Evolutionary conservation across 192 early-diverging fungal genomes (phyloP).

Genomic region (Mortierella claussenii): DNA sequence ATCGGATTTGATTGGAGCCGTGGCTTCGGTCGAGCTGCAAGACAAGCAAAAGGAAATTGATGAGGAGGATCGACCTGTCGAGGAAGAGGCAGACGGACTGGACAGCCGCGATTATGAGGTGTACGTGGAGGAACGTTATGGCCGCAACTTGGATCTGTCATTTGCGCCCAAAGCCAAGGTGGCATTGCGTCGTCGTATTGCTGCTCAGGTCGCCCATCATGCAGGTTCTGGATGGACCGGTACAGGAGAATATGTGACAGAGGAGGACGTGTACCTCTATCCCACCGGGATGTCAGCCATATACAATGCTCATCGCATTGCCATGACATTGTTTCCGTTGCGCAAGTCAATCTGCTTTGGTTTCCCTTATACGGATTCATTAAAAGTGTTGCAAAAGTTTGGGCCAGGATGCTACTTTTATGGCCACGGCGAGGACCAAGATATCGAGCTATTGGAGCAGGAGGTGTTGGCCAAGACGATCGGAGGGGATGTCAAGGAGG

Average conservation of each 20-base stretch:
- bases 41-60: neutral
- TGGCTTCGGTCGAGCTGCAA: conserved; percentile 15
- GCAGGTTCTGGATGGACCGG: conserved; percentile 51
- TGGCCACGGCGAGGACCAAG: conserved; percentile 81
- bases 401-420: conserved; percentile 89
- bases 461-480: conserved; percentile 60
- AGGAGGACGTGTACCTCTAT: conserved; percentile 89
- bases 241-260: conserved; percentile 68
- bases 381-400: conserved; percentile 97
- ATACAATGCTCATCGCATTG: conserved; percentile 82
- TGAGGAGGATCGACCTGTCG: conserved; percentile 33
- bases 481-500: conserved; percentile 58
- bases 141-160: conserved; percentile 82
- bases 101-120: conserved; percentile 63
- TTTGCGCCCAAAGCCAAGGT: conserved; percentile 80
- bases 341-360: conserved; percentile 92
- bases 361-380: conserved; percentile 96
- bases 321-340: conserved; percentile 55
- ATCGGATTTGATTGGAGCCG: conserved; percentile 1
- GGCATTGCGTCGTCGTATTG: conserved; percentile 84
- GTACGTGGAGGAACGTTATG: conserved; percentile 95
- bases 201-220: conserved; percentile 57
- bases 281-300: conserved; percentile 95
- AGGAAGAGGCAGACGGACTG: conserved; percentile 39
- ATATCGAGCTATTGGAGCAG: conserved; percentile 78